Evolutionary conservation across 2,329 filamentous ascomycete species (phyloP).

Genomic region (Aspergillus sp.): DNA sequence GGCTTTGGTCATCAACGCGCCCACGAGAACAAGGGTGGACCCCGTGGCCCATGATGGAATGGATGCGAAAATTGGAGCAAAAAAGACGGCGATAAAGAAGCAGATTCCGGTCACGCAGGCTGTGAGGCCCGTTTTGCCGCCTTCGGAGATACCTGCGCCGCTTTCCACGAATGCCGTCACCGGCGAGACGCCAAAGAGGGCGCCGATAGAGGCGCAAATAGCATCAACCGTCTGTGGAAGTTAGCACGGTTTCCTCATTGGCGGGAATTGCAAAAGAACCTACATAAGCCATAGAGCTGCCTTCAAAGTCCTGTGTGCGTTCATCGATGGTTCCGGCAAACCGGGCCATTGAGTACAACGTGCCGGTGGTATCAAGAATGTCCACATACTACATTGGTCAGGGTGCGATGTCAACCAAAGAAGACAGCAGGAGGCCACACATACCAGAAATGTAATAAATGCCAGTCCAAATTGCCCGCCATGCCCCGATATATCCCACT

Average conservation of each 20-base stretch:
- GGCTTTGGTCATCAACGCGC: conserved; percentile 74
- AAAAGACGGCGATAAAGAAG: conserved; percentile 83
- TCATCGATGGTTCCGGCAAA: conserved; percentile 75
- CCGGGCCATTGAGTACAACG: conserved; percentile 80
- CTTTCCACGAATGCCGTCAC: conserved; percentile 84
- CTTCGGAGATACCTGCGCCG: conserved; percentile 83
- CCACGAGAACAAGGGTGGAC: conserved; percentile 77
- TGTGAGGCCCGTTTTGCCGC: conserved; percentile 76
- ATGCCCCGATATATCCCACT: conserved; percentile 63
- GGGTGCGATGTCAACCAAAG: not conserved
- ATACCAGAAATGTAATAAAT: conserved; percentile 67
- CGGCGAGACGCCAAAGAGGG: conserved; percentile 67
- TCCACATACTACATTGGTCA: conserved; percentile 57
- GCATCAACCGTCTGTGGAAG: conserved; percentile 59
- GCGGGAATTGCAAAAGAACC: conserved; percentile 1
- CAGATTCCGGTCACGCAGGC: conserved; percentile 69
- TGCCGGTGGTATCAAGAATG: conserved; percentile 79
- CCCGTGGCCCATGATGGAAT: conserved; percentile 87
- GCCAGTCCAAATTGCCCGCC: conserved; percentile 73
- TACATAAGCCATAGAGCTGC: conserved; percentile 70
- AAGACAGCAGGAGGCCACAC: not conserved
- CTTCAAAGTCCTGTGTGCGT: conserved; percentile 77
- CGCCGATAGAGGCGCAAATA: conserved; percentile 68
- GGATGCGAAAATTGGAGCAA: conserved; percentile 81
- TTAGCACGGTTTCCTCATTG: not conserved